Base-by-base conservation (phyloP, 2,329 filamentous ascomycete genomes). In the Fusarium mexicanum region DNA sequence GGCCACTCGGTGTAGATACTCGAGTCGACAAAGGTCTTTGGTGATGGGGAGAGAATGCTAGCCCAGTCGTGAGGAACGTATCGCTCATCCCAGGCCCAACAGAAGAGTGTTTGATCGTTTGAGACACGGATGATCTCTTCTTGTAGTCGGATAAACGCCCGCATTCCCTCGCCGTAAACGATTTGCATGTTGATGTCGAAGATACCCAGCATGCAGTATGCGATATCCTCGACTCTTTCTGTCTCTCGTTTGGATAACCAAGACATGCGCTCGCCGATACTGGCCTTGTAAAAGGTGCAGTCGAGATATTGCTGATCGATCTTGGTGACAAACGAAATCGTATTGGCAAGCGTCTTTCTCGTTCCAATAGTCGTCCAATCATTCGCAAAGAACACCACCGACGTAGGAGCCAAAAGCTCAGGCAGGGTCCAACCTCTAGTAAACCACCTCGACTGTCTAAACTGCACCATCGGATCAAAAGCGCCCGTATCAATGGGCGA, bases 141-240 rank as follows among this genome's bases (percentile, higher is more conserved):
- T 7, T 71, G 69, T 1, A 71, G 44, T 10, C 69, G 43, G 1
- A 71, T 67, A 2, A 71, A 71, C 0, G 69, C 69, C 8, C 67
- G 12, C 50, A 67, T 61, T 31, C 69, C 69, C 5, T 71, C 69
- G 5, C 69, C 69, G 4, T 71, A 71, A 2, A 71, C 40, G 4
- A 71, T 67, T 5, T 71, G 69, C 67, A 71, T 71, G 44, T 71
- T 71, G 24, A 71, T 71, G 1, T 71, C 67, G 10, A 71, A 71
- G 14, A 71, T 71, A 1, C 69, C 69, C 13, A 71, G 10, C 61
- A 71, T 67, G 2, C 67, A 71, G 14, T 71, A 71, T 3, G 69
- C 69, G 2, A 71, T 71, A 3, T 71, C 69, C 5, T 71, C 69
- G 0, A 60, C 58, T 17, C 69, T 24, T 5, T 60, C 57, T 0